A percentile compares a stretch with the other conserved stretches of the same genome.
Conservation (phyloP, 345 rosid genomes). For the Heritiera littoralis region DNA sequence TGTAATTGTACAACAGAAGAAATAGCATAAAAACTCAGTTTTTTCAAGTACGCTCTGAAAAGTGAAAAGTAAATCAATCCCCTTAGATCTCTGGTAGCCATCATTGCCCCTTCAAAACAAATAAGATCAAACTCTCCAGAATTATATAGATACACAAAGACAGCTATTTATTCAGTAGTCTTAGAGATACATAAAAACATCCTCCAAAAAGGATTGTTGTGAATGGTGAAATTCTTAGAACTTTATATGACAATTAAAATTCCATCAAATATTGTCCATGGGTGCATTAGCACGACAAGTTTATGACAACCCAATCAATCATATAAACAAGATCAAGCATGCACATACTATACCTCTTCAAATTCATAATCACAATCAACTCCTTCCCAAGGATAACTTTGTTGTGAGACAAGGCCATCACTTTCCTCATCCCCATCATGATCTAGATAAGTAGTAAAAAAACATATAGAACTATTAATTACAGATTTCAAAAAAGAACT, state of each 20-base stretch:
- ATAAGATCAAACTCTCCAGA: background rate
- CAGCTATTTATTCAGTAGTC: background rate
- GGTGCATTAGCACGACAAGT: background rate
- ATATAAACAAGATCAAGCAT: background rate
- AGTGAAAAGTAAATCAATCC: background rate
- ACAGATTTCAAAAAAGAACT: background rate
- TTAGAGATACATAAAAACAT: background rate
- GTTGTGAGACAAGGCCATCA: slow-evolving; percentile 43
- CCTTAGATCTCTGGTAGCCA: background rate
- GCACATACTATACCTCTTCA: slow-evolving; percentile 61
- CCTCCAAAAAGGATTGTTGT: background rate
- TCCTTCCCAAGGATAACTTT: slow-evolving; percentile 89
- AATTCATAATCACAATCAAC: slow-evolving; percentile 83
- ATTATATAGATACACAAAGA: background rate
- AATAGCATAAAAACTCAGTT: background rate
- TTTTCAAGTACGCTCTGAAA: background rate
- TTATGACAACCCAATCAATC: background rate
- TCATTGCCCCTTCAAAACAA: background rate
- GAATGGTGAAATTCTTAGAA: background rate
- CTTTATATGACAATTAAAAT: background rate
- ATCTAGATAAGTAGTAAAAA: slow-evolving; percentile 41
- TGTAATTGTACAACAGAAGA: background rate
- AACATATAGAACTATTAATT: background rate
- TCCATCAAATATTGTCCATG: background rate
- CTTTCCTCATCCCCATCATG: slow-evolving; percentile 63